Conservation (phyloP, 2,329 filamentous ascomycete species). For the Scedosporium dehoogii region DNA sequence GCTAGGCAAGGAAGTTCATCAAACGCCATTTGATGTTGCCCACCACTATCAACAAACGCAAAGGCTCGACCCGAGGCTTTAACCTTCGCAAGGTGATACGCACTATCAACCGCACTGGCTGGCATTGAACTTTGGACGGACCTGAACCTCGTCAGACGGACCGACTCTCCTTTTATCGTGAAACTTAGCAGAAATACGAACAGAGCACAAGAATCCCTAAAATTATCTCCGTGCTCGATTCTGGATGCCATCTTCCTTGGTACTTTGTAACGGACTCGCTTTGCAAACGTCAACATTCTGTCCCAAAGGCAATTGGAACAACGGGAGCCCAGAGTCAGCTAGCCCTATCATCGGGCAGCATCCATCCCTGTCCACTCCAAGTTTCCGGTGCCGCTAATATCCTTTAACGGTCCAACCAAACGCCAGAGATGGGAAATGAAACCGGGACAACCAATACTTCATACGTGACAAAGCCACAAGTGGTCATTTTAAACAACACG, state of each 20-base stretch:
- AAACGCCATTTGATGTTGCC: not conserved
- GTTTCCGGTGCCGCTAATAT: not conserved
- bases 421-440: not conserved
- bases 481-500: not conserved
- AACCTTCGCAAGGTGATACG: not conserved
- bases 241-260: not conserved
- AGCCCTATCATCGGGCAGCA: not conserved
- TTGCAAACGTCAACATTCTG: not conserved
- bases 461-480: not conserved
- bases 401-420: not conserved
- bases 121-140: not conserved
- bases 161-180: not conserved
- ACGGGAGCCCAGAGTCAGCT: not conserved
- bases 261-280: not conserved
- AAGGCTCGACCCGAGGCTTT: not conserved
- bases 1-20: not conserved
- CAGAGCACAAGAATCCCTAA: not conserved
- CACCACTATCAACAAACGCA: not conserved
- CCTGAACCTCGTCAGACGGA: too few relatives aligned
- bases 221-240: not conserved
- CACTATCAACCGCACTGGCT: not conserved
- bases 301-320: not conserved
- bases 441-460: not conserved
- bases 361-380: not conserved
- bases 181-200: not conserved